Evolutionary conservation across 2,329 filamentous ascomycete genomes (phyloP).

Genomic region (Xylaria sp.): DNA sequence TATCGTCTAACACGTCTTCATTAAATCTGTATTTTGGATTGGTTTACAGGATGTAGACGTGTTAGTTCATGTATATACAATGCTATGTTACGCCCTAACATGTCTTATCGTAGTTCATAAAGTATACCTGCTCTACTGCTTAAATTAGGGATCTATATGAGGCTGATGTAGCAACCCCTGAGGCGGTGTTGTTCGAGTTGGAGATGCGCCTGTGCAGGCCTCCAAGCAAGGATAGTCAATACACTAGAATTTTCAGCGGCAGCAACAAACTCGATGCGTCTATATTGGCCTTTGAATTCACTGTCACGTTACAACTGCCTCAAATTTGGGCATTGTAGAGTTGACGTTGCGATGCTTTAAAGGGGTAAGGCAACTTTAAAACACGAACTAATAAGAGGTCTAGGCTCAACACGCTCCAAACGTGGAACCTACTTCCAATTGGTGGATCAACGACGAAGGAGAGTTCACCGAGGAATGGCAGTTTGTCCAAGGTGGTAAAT

Average conservation of each 20-base stretch:
- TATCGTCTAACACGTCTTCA: neutral
- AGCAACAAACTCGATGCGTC: neutral
- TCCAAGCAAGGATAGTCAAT: neutral
- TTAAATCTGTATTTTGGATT: neutral
- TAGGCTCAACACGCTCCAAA: conserved; percentile 7
- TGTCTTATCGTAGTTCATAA: neutral
- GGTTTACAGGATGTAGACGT: neutral
- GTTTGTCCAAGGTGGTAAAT: conserved; percentile 10
- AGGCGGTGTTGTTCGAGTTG: neutral
- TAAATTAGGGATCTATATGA: neutral
- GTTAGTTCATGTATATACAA: neutral
- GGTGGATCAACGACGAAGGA: conserved; percentile 12
- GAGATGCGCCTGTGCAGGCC: too few relatives aligned
- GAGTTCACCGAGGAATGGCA: neutral
- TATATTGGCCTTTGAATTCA: neutral
- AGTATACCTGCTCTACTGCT: neutral
- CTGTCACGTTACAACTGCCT: neutral
- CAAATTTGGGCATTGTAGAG: conserved; percentile 2
- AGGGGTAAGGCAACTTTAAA: conserved; percentile 14
- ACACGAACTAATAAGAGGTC: conserved; percentile 16
- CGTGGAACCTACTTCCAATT: conserved; percentile 20
- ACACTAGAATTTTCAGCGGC: neutral
- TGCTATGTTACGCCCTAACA: neutral
- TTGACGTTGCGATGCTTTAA: neutral
- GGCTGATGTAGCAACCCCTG: neutral